Evolutionary conservation across 495 filamentous ascomycete species (phyloP), one percentile per base, ranked within the genome.

Genomic region (Penicillium maclennaniae): DNA sequence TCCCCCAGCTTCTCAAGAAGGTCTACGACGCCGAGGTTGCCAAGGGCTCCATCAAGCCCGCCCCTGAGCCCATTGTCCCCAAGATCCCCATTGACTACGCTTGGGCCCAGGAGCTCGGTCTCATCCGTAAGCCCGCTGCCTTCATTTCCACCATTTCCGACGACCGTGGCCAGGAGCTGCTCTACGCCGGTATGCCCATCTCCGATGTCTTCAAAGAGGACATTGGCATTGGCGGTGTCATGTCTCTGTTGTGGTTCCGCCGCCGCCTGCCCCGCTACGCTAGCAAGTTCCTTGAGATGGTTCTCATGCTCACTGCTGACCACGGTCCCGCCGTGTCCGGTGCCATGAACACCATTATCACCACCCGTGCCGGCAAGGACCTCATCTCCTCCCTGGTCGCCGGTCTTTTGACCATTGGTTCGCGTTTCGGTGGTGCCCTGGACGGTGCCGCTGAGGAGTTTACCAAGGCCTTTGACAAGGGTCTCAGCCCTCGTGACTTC

Each of bases 331-430:
- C 93, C 66, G 93, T 98, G 55, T 98, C 93, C 59, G 93, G 93
- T 79, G 93, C 93, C 63, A 98, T 98, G 93, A 98, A 98, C 86
- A 98, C 93, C 58, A 98, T 98, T 75, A 97, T 98, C 72, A 98
- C 93, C 49, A 98, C 93, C 43, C 87, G 93, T 84, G 93, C 93
- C 50, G 93, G 93, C 67, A 98, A 98, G 81, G 93, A 98, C 74
- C 80, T 98, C 57, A 96, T 98, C 80, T 89, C 85, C 63, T 87
- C 93, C 37, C 80, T 98, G 48, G 93, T 98, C 47, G 87, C 86
- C 60, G 93, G 93, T 89, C 89, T 98, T 41, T 81, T 98, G 71
- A 98, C 93, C 55, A 97, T 98, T 62, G 93, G 93, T 68, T 96
- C 92, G 45, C 87, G 93, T 47, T 98, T 98, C 76, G 93, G 93